Percentiles rank a stretch among this genome's conserved stretches.
Evolutionary conservation across 495 filamentous ascomycete species (phyloP).

Genomic region (Tuber umbilicatum): DNA sequence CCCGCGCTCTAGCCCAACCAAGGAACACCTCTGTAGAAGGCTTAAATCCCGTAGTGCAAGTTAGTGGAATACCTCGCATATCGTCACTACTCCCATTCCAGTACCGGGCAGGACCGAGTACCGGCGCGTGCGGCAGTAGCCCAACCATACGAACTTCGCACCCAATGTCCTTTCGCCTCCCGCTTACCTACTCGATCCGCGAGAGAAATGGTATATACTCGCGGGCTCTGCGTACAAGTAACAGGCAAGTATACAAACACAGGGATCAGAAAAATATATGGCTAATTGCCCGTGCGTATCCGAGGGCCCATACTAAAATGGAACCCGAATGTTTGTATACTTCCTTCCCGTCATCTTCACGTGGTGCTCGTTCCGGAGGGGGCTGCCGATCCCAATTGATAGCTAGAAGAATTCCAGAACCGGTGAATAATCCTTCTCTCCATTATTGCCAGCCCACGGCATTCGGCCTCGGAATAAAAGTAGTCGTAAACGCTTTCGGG

Average conservation of each 20-base stretch:
- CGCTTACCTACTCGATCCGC: neutral
- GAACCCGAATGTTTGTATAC: too few relatives aligned
- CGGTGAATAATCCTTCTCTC: neutral
- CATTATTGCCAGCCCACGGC: too few relatives aligned
- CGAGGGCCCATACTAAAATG: too few relatives aligned
- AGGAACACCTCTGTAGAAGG: neutral
- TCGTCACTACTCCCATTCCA: neutral
- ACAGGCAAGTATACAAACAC: too few relatives aligned
- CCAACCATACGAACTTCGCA: neutral
- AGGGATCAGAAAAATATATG: too few relatives aligned
- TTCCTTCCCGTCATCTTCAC: too few relatives aligned
- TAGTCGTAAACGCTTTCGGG: neutral
- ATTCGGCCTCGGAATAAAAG: neutral
- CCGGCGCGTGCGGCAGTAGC: neutral
- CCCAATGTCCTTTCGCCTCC: neutral
- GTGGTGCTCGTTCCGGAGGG: neutral
- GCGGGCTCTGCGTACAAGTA: neutral
- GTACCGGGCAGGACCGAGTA: neutral
- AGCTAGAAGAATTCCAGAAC: neutral
- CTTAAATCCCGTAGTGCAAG: neutral
- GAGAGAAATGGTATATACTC: neutral
- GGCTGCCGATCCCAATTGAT: neutral
- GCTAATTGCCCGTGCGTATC: too few relatives aligned
- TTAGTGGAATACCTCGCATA: neutral
- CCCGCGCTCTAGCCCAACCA: neutral